Base-by-base conservation (phyloP, 495 filamentous ascomycete genomes). In the Talaromyces nanjingensis region DNA sequence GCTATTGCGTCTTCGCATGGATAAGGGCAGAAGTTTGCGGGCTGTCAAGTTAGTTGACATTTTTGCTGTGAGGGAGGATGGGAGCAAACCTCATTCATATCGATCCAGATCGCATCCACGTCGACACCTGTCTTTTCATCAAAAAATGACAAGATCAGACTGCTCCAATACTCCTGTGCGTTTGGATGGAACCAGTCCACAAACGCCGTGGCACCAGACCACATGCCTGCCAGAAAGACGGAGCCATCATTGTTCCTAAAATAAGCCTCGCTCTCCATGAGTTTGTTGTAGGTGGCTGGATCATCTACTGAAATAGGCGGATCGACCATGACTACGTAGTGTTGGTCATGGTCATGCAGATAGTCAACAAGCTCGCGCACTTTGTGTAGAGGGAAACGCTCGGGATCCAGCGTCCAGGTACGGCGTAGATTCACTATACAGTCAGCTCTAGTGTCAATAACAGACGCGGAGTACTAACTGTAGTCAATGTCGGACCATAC, bases 11-110 rank as follows among this genome's bases (percentile, higher is more conserved):
- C 76, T 22, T 72, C 70, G 72, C 92, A 96, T 9, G 91, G 91
- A 69, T 85, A 93, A 22, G 78, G 71, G 72, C 91, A 94, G 62
- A 91, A 90, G 71, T 84, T 86, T 31, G 82, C 72, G 0, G 69
- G 69, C 29, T 62, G 47, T n/a, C 4, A 14, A 5, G n/a, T 42
- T 45, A 27, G 24, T 29, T n/a, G 2, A 12, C 29, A 8, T 11
- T 22, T 7, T 9, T 37, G 33, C 33, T 27, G 24, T n/a, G 1
- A 11, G 42, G 20, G 22, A 4, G 27, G 24, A 4, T 27, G 4
- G 2, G 4, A 4, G 22, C 45, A 54, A 7, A 66, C 63, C 58
- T 71, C 69, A 49, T 69, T 71, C 69, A 71, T 71, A 55, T 71
- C 69, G 29, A 71, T 71, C 69, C 69, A 71, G 11, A 71, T 29